Base-by-base conservation (phyloP, 768 basidiomycete species). In the Collybia mongolica region DNA sequence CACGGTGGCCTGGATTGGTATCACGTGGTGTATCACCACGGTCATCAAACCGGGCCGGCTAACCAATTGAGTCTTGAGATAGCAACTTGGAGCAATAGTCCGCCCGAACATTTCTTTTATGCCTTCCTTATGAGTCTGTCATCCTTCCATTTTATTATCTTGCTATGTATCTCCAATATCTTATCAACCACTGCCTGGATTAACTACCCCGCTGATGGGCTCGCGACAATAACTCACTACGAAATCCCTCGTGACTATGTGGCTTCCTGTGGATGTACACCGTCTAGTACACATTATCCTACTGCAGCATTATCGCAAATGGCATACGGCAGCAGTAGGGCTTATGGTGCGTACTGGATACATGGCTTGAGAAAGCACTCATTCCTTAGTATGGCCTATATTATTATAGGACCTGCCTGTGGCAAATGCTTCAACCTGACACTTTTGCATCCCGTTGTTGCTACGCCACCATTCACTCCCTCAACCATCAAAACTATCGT, bases 141-240 rank as follows among this genome's bases (percentile, higher is more conserved):
- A 32, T 32, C 32, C 6, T 32, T 32, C 3, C 32, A 32, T 8
- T 39, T 39, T 26, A 8, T 46, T 37, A 12, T 46, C 35, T 19
- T 47, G 17, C n/a, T 26, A 17, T 37, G 37, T 1, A 17, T 32
- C 18, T 37, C 20, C 24, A 7, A 8, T 14, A 38, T 53, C 18
- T 14, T 26, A 29, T 29, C 24, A 19, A 52, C 36, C n/a, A 32
- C 35, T 29, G 54, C 55, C 17, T 90, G 87, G 87, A 84, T 89
- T 20, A 65, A 81, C 54, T 88, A 89, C 61, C 72, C 84, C 15
- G 38, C 73, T 8, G 63, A 71, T 43, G 88, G 90, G 28, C 70
- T 72, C 36, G 91, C 89, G 14, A 88, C 88, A 11, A 73, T 93
- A 71, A 90, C 88, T n/a, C 84, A 90, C 63, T 90, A 92, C 62